Percentiles rank a stretch among this genome's conserved stretches.
Evolutionary conservation across 805 yeast species (phyloP).

Genomic region (Yamadazyma ubonensis): DNA sequence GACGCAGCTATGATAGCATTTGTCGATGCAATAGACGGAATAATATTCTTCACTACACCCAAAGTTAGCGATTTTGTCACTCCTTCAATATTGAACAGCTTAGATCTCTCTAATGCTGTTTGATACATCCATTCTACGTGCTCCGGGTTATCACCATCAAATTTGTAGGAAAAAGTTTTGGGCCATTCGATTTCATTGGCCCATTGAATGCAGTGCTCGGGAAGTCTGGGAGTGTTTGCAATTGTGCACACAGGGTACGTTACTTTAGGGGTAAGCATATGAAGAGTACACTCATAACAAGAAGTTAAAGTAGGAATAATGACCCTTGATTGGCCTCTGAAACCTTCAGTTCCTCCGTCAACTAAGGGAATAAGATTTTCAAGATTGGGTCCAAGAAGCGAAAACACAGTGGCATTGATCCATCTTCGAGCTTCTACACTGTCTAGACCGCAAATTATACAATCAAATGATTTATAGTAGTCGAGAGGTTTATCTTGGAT

Average conservation of each 20-base stretch:
- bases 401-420: constrained; percentile 70
- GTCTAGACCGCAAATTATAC: constrained; percentile 86
- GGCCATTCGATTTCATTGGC: constrained; percentile 79
- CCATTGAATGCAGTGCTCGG: constrained; percentile 95
- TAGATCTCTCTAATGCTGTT: constrained; percentile 58
- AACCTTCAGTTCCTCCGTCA: constrained; percentile 96
- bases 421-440: constrained; percentile 87
- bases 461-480: constrained; percentile 65
- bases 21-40: constrained; percentile 93
- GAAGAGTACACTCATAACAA: constrained; percentile 90
- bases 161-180: constrained; percentile 42
- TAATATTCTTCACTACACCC: constrained; percentile 88
- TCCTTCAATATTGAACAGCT: constrained; percentile 65
- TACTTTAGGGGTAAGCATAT: constrained; percentile 60
- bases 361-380: constrained; percentile 49
- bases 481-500: constrained; percentile 57
- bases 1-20: constrained; percentile 90
- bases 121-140: constrained; percentile 65
- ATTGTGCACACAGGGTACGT: constrained; percentile 91
- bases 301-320: constrained; percentile 83
- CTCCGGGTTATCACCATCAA: constrained; percentile 68
- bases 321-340: constrained; percentile 85
- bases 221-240: constrained; percentile 89
- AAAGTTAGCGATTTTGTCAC: constrained; percentile 70
- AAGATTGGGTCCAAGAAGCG: constrained; percentile 52